A percentile compares a stretch with the other conserved stretches of the same genome.
Evolutionary conservation across 2,329 filamentous ascomycete species (phyloP).

Genomic region (Karstenula rhodostoma): DNA sequence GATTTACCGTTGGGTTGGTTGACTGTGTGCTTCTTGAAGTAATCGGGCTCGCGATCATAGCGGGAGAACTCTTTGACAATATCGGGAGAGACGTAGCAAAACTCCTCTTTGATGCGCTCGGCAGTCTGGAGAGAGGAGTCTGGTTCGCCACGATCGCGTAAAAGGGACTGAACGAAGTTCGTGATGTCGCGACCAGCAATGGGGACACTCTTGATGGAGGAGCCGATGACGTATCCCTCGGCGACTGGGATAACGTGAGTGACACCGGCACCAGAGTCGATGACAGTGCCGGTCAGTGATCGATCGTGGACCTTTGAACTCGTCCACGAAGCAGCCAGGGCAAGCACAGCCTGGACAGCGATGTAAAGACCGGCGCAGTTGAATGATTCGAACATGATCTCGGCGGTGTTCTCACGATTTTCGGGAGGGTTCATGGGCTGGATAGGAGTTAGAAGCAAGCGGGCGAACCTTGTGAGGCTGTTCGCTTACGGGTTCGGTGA

Average conservation of each 20-base stretch:
- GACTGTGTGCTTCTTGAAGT: slow-evolving; percentile 90
- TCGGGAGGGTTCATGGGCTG: slow-evolving; percentile 97
- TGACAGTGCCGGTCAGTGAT: slow-evolving; percentile 95
- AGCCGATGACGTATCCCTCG: slow-evolving; percentile 98
- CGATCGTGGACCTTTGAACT: slow-evolving; percentile 97
- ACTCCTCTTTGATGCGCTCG: slow-evolving; percentile 97
- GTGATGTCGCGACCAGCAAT: slow-evolving; percentile 98
- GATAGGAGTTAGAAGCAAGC: slow-evolving; percentile 21
- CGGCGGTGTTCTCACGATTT: slow-evolving; percentile 98
- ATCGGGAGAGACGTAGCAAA: slow-evolving; percentile 97
- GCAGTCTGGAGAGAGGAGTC: slow-evolving; percentile 97
- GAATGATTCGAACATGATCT: slow-evolving; percentile 99
- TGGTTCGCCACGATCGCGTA: slow-evolving; percentile 94
- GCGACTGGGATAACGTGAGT: slow-evolving; percentile 99
- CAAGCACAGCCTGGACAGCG: slow-evolving; percentile 95
- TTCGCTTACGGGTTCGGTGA: slow-evolving; percentile 86
- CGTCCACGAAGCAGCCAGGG: slow-evolving; percentile 96
- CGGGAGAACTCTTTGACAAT: slow-evolving; percentile 98
- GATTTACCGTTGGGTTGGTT: slow-evolving; percentile 84
- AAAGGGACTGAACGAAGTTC: slow-evolving; percentile 95
- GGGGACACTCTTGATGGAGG: slow-evolving; percentile 98
- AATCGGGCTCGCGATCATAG: slow-evolving; percentile 87
- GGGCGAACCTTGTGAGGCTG: slow-evolving; percentile 9
- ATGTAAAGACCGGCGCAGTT: slow-evolving; percentile 99
- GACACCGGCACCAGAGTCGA: slow-evolving; percentile 98